Conservation (phyloP, 139 green algal genomes). For the Limnomonas spitsbergensis region DNA sequence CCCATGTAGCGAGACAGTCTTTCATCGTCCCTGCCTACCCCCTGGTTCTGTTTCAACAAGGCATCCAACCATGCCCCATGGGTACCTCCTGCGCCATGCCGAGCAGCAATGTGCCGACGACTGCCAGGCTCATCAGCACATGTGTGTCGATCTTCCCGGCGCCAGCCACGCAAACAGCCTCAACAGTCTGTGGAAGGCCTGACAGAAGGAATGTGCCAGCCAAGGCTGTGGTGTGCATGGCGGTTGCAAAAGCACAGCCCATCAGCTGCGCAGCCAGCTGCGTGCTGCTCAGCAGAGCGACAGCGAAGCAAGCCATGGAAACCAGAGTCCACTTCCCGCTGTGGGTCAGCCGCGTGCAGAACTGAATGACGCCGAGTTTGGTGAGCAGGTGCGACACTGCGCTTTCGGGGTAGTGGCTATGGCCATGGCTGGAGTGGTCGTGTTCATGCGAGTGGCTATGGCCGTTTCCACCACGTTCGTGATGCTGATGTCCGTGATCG, state of each 20-base stretch:
- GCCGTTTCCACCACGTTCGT: slow-evolving; percentile 9
- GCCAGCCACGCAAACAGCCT: slow-evolving; percentile 28
- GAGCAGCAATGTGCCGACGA: slow-evolving; percentile 65
- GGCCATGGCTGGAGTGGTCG: slow-evolving; percentile 1
- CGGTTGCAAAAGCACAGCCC: background rate
- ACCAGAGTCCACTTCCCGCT: slow-evolving; percentile 25
- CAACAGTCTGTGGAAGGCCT: slow-evolving; percentile 48
- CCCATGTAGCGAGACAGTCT: no score
- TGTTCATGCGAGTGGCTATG: slow-evolving; percentile 8
- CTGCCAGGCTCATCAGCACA: slow-evolving; percentile 77
- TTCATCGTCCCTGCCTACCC: no score
- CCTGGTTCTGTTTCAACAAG: no score
- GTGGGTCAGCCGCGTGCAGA: slow-evolving; percentile 45
- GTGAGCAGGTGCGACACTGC: slow-evolving; percentile 33
- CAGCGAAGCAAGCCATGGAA: slow-evolving; percentile 31
- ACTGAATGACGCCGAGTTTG: slow-evolving; percentile 29
- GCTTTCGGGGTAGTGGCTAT: slow-evolving; percentile 22
- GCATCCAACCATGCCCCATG: no score
- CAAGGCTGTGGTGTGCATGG: slow-evolving; percentile 14
- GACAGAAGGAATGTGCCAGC: slow-evolving; percentile 33
- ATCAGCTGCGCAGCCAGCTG: slow-evolving; percentile 20
- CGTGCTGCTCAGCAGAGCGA: slow-evolving; percentile 29
- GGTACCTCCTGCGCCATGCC: slow-evolving; percentile 71
- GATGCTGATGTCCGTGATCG: slow-evolving; percentile 4
- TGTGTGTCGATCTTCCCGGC: slow-evolving; percentile 71